Conservation (phyloP, 352 stramenopile species). For the Poterioochromonas sp. region DNA sequence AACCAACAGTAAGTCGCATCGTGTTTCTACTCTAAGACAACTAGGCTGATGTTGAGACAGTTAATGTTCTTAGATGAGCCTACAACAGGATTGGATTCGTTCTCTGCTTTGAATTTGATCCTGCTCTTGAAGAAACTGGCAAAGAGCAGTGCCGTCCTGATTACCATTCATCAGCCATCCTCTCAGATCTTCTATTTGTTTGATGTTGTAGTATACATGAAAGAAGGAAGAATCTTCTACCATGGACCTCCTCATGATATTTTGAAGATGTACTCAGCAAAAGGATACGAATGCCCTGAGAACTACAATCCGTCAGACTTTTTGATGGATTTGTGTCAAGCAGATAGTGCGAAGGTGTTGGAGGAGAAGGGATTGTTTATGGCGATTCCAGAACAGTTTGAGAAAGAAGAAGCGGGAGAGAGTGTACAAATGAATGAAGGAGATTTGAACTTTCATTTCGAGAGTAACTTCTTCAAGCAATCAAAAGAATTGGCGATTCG, state of each 20-base stretch:
- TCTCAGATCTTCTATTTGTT: constrained; percentile 70
- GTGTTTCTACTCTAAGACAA: too few species aligned
- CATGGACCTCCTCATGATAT: background rate
- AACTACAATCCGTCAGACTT: constrained; percentile 42
- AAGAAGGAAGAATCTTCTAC: constrained; percentile 8
- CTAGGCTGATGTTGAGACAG: constrained; percentile 38
- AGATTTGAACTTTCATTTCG: background rate
- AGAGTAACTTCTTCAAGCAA: background rate
- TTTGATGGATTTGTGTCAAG: constrained; percentile 52
- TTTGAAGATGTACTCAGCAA: background rate
- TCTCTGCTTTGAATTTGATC: constrained; percentile 68
- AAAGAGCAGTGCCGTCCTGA: constrained; percentile 64
- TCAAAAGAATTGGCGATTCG: constrained; percentile 34
- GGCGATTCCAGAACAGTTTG: background rate
- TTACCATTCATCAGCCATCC: constrained; percentile 80
- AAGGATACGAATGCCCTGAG: background rate
- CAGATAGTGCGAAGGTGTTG: background rate
- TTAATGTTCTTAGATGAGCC: constrained; percentile 69
- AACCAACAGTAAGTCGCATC: too few species aligned
- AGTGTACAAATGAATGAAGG: background rate
- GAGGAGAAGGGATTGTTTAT: background rate
- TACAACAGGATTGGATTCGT: constrained; percentile 69
- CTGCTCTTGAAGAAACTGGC: constrained; percentile 72
- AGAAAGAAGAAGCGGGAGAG: background rate
- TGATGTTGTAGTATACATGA: constrained; percentile 18